phyloP scores from a whole-genome alignment of 1,284 basidiomycete genomes.

The Ustilago loliicola region DNA sequence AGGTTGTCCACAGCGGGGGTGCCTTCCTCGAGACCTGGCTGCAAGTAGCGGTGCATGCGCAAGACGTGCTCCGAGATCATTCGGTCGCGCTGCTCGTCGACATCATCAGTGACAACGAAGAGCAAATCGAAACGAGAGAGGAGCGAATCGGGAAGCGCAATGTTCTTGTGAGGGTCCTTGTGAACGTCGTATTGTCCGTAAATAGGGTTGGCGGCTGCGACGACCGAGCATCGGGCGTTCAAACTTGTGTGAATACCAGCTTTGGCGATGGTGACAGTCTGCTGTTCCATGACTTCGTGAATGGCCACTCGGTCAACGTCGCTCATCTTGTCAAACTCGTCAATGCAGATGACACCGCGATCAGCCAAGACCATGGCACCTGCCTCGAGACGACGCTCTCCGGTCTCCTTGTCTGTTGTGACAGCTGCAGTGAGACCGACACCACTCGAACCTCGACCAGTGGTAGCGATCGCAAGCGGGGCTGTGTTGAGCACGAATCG shows the following conservation, averaged over 20 bases:
- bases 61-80: conserved; percentile 97
- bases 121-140: conserved; percentile 99
- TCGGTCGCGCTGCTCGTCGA: conserved; percentile 93
- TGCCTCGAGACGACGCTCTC: conserved; percentile 92
- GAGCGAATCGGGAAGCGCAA: conserved; percentile 96
- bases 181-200: conserved; percentile 99
- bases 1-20: conserved; percentile 87
- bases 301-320: conserved; percentile 99
- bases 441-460: conserved; percentile 95
- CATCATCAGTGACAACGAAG: conserved; percentile 98
- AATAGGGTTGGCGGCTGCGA: conserved; percentile 98
- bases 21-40: conserved; percentile 92
- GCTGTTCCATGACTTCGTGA: conserved; percentile 99
- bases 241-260: conserved; percentile 98
- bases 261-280: conserved; percentile 97
- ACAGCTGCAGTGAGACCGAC: conserved; percentile 99
- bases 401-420: conserved; percentile 96
- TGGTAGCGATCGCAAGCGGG: conserved; percentile 96
- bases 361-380: conserved; percentile 99
- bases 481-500: conserved; percentile 97
- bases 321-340: conserved; percentile 99
- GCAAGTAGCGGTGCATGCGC: conserved; percentile 95
- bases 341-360: conserved; percentile 97
- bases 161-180: conserved; percentile 99
- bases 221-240: conserved; percentile 96